phyloP scores from a whole-genome alignment of 176 grass and related monocot species.

The Triticum monococcum region DNA sequence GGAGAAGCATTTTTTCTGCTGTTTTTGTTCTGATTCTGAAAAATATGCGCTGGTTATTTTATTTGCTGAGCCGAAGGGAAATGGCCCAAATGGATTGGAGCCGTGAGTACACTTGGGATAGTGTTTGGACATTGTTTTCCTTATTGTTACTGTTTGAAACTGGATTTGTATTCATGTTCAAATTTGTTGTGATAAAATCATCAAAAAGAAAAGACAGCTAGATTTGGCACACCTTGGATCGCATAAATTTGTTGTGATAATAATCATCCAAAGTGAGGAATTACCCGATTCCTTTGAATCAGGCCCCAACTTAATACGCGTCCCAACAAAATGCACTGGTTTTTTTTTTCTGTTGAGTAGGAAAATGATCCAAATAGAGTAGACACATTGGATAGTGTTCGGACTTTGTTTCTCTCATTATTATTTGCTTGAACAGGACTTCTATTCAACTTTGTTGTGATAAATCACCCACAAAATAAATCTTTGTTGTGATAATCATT shows the following conservation, averaged over 20 bases:
- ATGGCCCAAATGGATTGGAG: background rate
- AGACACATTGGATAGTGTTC: background rate
- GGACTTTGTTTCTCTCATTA: background rate
- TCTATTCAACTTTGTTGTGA: background rate
- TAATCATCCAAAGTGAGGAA: no score
- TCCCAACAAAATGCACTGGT: no score
- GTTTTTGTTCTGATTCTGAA: background rate
- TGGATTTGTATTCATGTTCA: no score
- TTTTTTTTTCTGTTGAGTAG: no score
- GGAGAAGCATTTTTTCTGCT: background rate
- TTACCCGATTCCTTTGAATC: no score
- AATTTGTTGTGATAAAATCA: no score
- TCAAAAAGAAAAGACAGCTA: no score
- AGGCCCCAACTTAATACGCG: no score
- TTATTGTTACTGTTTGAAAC: background rate
- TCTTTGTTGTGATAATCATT: background rate
- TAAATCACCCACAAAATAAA: background rate
- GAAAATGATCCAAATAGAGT: no score
- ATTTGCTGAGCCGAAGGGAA: background rate
- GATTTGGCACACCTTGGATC: no score
- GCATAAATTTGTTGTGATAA: no score
- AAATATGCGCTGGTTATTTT: background rate
- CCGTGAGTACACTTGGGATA: background rate
- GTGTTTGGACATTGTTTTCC: background rate
- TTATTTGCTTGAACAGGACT: background rate